These are phyloP conservation scores for Ceratocystis cubensis DNA, from an alignment of 2,329 filamentous ascomycete genomes.

Conservation along the genomic window DNA sequence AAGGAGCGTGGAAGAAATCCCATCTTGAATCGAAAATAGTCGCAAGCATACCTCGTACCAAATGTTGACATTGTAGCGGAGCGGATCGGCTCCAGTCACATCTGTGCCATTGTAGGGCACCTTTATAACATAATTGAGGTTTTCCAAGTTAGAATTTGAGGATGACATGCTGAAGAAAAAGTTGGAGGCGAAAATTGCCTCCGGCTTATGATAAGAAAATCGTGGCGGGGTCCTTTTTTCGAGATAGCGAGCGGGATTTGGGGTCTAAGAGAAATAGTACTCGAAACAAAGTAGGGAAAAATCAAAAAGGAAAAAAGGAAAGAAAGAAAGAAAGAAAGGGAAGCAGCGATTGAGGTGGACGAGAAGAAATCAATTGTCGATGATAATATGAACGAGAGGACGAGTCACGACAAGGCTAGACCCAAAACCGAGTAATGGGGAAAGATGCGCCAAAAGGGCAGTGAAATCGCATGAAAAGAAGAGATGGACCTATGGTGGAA, in stretches of 20 bases:
- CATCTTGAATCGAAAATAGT: background rate
- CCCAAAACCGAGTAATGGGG: background rate
- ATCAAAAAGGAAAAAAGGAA: background rate
- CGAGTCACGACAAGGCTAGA: background rate
- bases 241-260: background rate
- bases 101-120: conserved; percentile 53
- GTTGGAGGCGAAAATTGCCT: background rate
- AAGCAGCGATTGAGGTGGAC: background rate
- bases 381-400: background rate
- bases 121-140: conserved; percentile 34
- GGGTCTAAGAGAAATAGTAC: background rate
- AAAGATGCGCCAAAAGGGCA: background rate
- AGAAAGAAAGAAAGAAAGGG: background rate
- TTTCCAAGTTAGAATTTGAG: conserved; percentile 33
- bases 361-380: background rate
- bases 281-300: background rate
- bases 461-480: background rate
- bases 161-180: conserved; percentile 23
- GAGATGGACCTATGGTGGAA: background rate
- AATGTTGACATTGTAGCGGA: conserved; percentile 58
- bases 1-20: background rate
- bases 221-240: background rate
- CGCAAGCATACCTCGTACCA: conserved; percentile 53
- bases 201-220: background rate
- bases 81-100: conserved; percentile 54